Base-by-base conservation (phyloP, 257 asterid genomes). In the Asclepias syriaca region DNA sequence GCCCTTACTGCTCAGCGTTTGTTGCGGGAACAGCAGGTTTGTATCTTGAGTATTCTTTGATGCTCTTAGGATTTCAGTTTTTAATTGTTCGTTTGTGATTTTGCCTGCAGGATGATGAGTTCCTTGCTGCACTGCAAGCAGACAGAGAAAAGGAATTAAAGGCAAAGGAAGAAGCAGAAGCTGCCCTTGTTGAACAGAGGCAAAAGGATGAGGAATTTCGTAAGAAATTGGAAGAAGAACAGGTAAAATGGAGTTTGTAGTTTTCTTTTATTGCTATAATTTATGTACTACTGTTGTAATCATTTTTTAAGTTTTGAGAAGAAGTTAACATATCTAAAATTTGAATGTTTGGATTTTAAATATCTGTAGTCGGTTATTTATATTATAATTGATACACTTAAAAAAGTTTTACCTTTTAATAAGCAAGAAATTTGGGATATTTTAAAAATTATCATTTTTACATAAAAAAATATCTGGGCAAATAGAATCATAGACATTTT, bases 91-190 rank as follows among this genome's bases (percentile, higher is more conserved):
- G 7, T 7, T 75, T 24, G 49, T 61, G 15, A 55, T 60, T 29
- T n/a, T 65, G 74, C 43, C 46, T 79, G 78, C 84, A 95, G 99
- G 98, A 95, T 79, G 99, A 90, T 83, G 99, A 89, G 79, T 95
- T 88, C 82, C 87, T 88, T 81, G 96, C 99, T 69, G 64, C 99
- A 34, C 77, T 95, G 81, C 93, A 92, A 95, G 99, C 97, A 81
- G 99, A 95, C 84, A 87, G 88, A 81, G 98, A 92, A 82, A 95
- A 90, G 88, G 99, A 90, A 80, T 66, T 95, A 87, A 95, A 88
- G 86, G 99, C 96, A 13, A 84, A 75, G 87, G 97, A 90, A 89
- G 99, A 92, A 80, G 98, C 97, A 77, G 98, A 92, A 80, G 97
- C 96, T 83, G 92, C 87, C 72, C 81, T 85, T 71, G 92, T 82